These are phyloP conservation scores for Hygrocybe coccinea DNA, from an alignment of 768 basidiomycete species.

Conservation along the genomic window DNA sequence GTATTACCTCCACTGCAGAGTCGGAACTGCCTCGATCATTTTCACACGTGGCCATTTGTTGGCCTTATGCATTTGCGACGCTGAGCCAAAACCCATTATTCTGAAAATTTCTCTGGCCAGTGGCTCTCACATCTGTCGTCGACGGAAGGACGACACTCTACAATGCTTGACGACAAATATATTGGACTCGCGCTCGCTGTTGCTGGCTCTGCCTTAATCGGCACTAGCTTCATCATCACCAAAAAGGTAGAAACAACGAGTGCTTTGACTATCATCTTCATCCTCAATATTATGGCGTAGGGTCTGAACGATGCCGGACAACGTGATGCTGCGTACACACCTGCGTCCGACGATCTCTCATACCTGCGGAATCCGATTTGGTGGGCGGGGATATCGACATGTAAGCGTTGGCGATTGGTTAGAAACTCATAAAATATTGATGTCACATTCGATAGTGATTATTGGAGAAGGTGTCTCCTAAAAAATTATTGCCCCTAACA, in stretches of 20 bases:
- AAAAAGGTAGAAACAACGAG: conserved; percentile 68
- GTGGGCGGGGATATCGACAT: conserved; percentile 93
- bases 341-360: conserved; percentile 75
- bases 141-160: neutral
- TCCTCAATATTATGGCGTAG: conserved; percentile 37
- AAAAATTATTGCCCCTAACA: neutral
- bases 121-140: neutral
- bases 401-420: conserved; percentile 47
- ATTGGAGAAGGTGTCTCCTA: conserved; percentile 73
- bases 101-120: neutral
- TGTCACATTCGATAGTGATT: conserved; percentile 55
- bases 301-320: conserved; percentile 84
- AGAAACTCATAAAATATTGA: neutral
- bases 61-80: neutral
- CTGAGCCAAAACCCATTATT: neutral
- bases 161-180: conserved; percentile 89
- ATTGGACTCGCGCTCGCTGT: conserved; percentile 89
- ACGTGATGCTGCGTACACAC: conserved; percentile 40
- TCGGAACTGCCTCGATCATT: too few species aligned
- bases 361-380: conserved; percentile 91
- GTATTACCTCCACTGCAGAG: too few species aligned
- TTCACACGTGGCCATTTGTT: too few species aligned
- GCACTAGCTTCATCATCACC: conserved; percentile 96
- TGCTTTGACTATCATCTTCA: neutral
- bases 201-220: conserved; percentile 80